These are phyloP conservation scores for Tagetes erecta DNA, from an alignment of 129 eudicot genomes.

Conservation along the genomic window DNA sequence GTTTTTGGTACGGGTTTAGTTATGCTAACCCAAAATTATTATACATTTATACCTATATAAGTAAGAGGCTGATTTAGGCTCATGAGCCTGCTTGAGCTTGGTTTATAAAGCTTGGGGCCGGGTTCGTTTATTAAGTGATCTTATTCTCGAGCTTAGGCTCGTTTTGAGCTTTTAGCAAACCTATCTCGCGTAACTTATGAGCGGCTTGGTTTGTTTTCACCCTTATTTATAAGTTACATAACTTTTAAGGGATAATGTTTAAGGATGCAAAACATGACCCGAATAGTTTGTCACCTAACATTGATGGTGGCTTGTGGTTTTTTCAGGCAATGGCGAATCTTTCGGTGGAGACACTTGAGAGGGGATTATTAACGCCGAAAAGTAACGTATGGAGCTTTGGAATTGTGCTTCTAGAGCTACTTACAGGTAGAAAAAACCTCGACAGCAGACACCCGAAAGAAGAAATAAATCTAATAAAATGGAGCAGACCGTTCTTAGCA, in stretches of 20 bases:
- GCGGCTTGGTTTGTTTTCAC: no score
- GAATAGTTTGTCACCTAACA: no score
- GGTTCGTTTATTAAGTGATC: no score
- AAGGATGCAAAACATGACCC: background rate
- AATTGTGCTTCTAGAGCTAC: slow-evolving; percentile 81
- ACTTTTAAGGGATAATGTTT: no score
- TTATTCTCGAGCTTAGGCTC: no score
- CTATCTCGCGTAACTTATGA: no score
- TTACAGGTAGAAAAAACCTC: slow-evolving; percentile 79
- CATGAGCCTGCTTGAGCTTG: no score
- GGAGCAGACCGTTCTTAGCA: slow-evolving; percentile 83
- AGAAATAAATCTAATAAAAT: slow-evolving; percentile 81
- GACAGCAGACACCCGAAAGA: slow-evolving; percentile 79
- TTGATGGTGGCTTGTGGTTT: background rate
- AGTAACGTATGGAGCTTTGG: slow-evolving; percentile 97
- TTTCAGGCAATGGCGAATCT: slow-evolving; percentile 76
- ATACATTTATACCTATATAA: no score
- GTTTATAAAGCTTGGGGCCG: no score
- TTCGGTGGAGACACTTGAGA: slow-evolving; percentile 78
- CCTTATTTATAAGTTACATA: no score
- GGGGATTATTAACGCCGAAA: slow-evolving; percentile 85
- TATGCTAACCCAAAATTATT: background rate
- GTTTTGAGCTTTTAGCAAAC: no score
- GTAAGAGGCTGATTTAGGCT: no score
- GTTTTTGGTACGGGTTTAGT: background rate